Base-by-base conservation (phyloP, 2,329 filamentous ascomycete genomes). In the Pestalotiopsis sp. region DNA sequence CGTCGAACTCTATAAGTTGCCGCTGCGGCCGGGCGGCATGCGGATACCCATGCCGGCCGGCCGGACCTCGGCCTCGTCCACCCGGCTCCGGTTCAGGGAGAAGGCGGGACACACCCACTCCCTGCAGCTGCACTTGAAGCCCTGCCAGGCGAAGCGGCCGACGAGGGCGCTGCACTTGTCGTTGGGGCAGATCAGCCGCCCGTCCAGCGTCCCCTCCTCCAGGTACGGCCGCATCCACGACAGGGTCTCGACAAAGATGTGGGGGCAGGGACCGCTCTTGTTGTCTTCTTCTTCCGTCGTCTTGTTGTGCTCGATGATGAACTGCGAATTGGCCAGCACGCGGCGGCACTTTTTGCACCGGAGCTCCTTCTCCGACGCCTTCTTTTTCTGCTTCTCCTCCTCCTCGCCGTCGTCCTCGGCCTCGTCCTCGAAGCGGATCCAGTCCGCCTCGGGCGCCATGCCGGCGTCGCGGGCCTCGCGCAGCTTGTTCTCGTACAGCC, bases 81-180 rank as follows among this genome's bases (percentile, higher is more conserved):
- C 91, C 73, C 91, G 91, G 66, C 92, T 91, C 79, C 91, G 93
- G 66, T 94, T 91, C 70, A 98, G 84, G 70, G 92, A 95, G 78
- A 99, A 96, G 0, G 92, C 95, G 9, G 96, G 95, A 64, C 94
- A 93, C 25, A 98, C 87, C 95, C 96, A 98, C 71, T 91, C 90
- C 49, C 92, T 90, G 79, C 96, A 99, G 77, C 90, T 96, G 82
- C 96, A 99, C 78, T 90, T 91, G 86, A 98, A 92, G 14, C 96
- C 96, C 79, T 97, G 94, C 96, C 96, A 99, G 65, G 95, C 93
- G 77, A 98, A 99, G 74, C 96, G 93, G 52, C 96, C 96, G 62
- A 98, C 89, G 65, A 93, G 94, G 55, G 93, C 90, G 61, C 88
- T 89, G 79, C 96, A 99, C 76, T 91, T 92, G 9, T 78, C 69